Evolutionary conservation across 225 moss, liverwort and hornwort species (phyloP).

Genomic region (Climacium dendroides): DNA sequence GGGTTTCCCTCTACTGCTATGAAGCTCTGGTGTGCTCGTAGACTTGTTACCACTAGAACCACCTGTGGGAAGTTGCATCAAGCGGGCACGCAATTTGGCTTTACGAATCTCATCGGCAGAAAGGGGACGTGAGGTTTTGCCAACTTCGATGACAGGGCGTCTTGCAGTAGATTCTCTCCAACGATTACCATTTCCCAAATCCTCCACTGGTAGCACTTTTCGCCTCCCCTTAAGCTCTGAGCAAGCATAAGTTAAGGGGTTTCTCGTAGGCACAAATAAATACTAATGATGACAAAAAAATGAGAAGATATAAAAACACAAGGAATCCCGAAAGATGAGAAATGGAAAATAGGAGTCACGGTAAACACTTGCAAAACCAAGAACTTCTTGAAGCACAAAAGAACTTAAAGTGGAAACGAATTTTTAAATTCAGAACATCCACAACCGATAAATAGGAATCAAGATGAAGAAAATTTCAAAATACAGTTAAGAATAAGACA

Average conservation of each 20-base stretch:
- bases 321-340: not conserved
- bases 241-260: not conserved
- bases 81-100: constrained; percentile 82
- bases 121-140: constrained; percentile 77
- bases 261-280: not conserved
- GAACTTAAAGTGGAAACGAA: not conserved
- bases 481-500: not conserved
- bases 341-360: not conserved
- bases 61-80: constrained; percentile 56
- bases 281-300: not conserved
- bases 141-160: constrained; percentile 29
- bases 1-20: constrained; percentile 34
- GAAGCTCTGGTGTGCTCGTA: constrained; percentile 9
- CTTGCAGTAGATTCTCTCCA: constrained; percentile 33
- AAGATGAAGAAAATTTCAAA: not conserved
- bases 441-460: not conserved
- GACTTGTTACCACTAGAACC: constrained; percentile 23
- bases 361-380: not conserved
- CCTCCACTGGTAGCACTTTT: constrained; percentile 66
- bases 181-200: constrained; percentile 38
- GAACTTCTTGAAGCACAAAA: not conserved
- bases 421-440: not conserved
- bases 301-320: not conserved
- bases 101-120: constrained; percentile 96
- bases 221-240: constrained; percentile 64